Evolutionary conservation across 208 protist species (phyloP).

Genomic region (Leishmania arabica): DNA sequence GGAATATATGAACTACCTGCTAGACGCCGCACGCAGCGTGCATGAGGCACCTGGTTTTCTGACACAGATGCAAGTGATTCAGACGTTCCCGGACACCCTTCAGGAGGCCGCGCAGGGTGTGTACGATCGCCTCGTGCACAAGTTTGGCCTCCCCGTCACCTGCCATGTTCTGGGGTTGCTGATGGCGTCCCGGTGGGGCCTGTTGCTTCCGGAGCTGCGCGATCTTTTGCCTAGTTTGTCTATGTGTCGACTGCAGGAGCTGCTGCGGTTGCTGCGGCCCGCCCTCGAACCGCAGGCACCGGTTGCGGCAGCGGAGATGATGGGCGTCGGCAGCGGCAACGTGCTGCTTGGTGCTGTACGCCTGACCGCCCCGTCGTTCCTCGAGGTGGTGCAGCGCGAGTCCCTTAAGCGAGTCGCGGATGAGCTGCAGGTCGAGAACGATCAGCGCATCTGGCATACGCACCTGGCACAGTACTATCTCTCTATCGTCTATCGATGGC

Average conservation of each 20-base stretch:
- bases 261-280: slow-evolving; percentile 76
- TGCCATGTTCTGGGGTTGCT: slow-evolving; percentile 57
- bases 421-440: slow-evolving; percentile 36
- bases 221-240: slow-evolving; percentile 45
- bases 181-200: slow-evolving; percentile 59
- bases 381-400: slow-evolving; percentile 31
- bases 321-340: slow-evolving; percentile 38
- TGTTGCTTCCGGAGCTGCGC: slow-evolving; percentile 65
- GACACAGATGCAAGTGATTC: slow-evolving; percentile 41
- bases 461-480: slow-evolving; percentile 59
- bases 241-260: slow-evolving; percentile 53
- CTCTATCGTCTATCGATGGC: slow-evolving; percentile 37
- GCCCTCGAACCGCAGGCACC: slow-evolving; percentile 35
- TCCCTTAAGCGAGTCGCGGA: slow-evolving; percentile 13
- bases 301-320: slow-evolving; percentile 13
- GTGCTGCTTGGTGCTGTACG: slow-evolving; percentile 41
- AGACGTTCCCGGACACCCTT: slow-evolving; percentile 59
- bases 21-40: slow-evolving; percentile 51
- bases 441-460: slow-evolving; percentile 61
- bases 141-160: slow-evolving; percentile 53
- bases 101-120: slow-evolving; percentile 48
- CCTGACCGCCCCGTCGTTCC: slow-evolving; percentile 49
- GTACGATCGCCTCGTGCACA: slow-evolving; percentile 40
- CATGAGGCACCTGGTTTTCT: slow-evolving; percentile 59
- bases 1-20: slow-evolving; percentile 72